phyloP scores from a whole-genome alignment of 164 flowering plant species.

The Dillenia suffruticosa region DNA sequence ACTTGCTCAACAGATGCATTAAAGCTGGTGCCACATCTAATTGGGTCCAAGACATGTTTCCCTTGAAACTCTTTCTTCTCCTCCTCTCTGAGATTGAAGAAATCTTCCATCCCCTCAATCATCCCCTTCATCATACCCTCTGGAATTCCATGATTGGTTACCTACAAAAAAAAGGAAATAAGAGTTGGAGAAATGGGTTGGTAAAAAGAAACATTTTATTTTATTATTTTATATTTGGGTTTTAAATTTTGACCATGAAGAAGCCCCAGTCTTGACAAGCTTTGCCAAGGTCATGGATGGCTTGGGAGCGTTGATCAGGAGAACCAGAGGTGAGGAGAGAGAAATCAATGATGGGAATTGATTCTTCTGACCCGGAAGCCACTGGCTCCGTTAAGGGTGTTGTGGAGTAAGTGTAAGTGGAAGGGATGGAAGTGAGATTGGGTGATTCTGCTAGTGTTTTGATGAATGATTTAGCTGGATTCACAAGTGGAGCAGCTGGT shows the following conservation, averaged over 20 bases:
- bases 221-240: background rate
- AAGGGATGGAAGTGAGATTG: slow-evolving; percentile 24
- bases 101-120: slow-evolving; percentile 28
- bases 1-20: slow-evolving; percentile 39
- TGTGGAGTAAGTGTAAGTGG: slow-evolving; percentile 18
- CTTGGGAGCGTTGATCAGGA: slow-evolving; percentile 42
- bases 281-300: slow-evolving; percentile 35
- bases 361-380: slow-evolving; percentile 6
- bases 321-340: slow-evolving; percentile 31
- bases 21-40: slow-evolving; percentile 68
- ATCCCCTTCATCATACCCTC: slow-evolving; percentile 36
- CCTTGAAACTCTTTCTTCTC: slow-evolving; percentile 44
- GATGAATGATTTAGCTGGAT: background rate
- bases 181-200: background rate
- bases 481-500: no score
- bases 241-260: slow-evolving; percentile 44
- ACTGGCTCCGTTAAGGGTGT: background rate
- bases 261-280: slow-evolving; percentile 85
- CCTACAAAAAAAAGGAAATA: slow-evolving; percentile 23
- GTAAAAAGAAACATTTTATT: background rate
- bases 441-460: slow-evolving; percentile 27
- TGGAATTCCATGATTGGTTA: slow-evolving; percentile 65
- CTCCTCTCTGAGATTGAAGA: slow-evolving; percentile 53
- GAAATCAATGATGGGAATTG: slow-evolving; percentile 36
- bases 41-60: slow-evolving; percentile 39